phyloP scores from a whole-genome alignment of 257 asterid genomes.

The Fraxinus americana region DNA sequence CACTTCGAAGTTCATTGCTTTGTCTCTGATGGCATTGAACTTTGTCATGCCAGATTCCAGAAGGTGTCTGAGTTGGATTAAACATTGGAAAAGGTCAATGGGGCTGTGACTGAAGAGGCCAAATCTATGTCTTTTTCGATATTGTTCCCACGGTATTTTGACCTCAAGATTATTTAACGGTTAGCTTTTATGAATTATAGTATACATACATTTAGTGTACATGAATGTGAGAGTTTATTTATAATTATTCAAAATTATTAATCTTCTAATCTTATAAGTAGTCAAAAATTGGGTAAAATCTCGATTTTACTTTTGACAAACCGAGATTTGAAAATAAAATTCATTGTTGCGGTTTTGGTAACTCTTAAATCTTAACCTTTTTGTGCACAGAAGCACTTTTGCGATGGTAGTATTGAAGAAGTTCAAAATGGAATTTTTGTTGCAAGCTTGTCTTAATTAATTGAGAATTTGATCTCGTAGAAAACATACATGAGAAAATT shows the following conservation, averaged over 20 bases:
- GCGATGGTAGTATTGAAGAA: background rate
- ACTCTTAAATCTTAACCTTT: background rate
- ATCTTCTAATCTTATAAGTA: background rate
- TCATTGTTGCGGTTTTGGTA: background rate
- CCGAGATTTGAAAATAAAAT: background rate
- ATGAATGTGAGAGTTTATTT: background rate
- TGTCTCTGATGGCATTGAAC: too few species aligned
- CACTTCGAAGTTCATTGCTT: too few species aligned
- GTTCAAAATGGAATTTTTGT: background rate
- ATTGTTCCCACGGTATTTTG: conserved; percentile 71
- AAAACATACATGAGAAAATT: too few species aligned
- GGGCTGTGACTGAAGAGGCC: conserved; percentile 42
- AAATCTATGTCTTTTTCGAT: conserved; percentile 57
- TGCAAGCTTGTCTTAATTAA: background rate
- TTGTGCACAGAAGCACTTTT: background rate
- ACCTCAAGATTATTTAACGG: conserved; percentile 92
- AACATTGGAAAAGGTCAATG: conserved; percentile 31
- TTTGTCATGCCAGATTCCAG: too few species aligned
- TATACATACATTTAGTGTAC: background rate
- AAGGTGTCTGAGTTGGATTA: too few species aligned
- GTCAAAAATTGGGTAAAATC: background rate
- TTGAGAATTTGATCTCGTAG: background rate
- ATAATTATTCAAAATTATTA: background rate
- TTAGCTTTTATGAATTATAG: conserved; percentile 29
- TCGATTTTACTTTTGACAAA: background rate